Evolutionary conservation across 768 basidiomycete species (phyloP), one percentile per base, ranked within the genome.

Genomic region (Strobilomyces dryophilus): DNA sequence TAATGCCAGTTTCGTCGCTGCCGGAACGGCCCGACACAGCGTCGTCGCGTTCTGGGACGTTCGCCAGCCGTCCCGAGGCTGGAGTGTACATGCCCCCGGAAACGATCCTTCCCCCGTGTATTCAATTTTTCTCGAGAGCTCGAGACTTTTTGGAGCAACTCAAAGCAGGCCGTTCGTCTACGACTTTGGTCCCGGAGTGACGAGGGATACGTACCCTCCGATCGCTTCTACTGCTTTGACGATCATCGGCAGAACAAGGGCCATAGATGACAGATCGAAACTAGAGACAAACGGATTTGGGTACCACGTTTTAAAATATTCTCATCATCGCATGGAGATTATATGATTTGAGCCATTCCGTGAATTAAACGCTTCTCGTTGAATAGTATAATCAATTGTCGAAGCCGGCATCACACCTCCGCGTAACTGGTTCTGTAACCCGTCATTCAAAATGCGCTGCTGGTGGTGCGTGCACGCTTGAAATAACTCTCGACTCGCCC

Each of bases 1-100:
- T 0, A 75, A 74, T 15, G 75, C 76, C 11, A 78, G 77, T 51
- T 78, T 87, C 60, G 74, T 93, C 44, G 83, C 87, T 5, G 89
- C 88, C 3, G 91, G 91, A 11, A 82, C 82, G 12, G 88, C 88
- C 8, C 77, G 86, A 10, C 86, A 92, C 62, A 80, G 84, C 53
- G 80, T 91, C 20, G 80, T 93, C 51, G 81, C 87, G 3, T 83
- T 92, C 57, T 93, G 89, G 87, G 91, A 93, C 64, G 75, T 89
- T 29, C 82, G 90, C 9, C 75, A 72, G 18, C 78, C 86, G 0
- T 68, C 62, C 4, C 61, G 47, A 26, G 89, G 91, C 4, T 90
- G 87, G 84, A 89, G 85, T 59, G 82, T 90, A 7, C 82, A 91
- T 64, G 85, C 85, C 2, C 90, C 91, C 1, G 84, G 85, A 5